Evolutionary conservation across 1,284 basidiomycete species (phyloP).

Genomic region (Puccinia novopanici): DNA sequence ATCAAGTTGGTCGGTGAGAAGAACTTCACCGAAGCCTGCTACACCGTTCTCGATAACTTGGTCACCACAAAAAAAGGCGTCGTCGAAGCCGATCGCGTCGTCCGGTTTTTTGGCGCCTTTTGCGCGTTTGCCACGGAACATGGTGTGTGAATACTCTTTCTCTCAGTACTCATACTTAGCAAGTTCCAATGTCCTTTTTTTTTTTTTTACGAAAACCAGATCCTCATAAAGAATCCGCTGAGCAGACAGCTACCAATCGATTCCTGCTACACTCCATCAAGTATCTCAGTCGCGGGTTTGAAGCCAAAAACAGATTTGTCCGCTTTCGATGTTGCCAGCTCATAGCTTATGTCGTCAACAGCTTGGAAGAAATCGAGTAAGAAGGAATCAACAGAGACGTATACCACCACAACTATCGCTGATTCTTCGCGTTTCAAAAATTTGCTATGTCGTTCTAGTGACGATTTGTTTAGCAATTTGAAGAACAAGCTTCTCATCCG

Average conservation of each 20-base stretch:
- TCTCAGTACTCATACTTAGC: background rate
- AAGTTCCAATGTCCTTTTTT: constrained; percentile 3
- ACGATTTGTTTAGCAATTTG: constrained; percentile 75
- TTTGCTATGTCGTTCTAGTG: constrained; percentile 63
- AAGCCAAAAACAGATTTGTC: constrained; percentile 84
- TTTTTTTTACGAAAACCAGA: background rate
- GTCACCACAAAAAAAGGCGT: constrained; percentile 74
- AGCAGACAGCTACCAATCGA: constrained; percentile 53
- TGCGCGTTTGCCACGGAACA: constrained; percentile 76
- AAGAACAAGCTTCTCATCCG: constrained; percentile 74
- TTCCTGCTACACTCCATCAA: constrained; percentile 67
- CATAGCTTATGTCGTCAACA: constrained; percentile 76
- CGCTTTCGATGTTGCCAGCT: constrained; percentile 77
- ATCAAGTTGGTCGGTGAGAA: constrained; percentile 73
- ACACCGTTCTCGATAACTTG: constrained; percentile 69
- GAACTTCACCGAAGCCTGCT: constrained; percentile 69
- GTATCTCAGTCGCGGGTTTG: constrained; percentile 75
- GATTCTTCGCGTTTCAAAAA: background rate
- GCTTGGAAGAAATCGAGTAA: constrained; percentile 80
- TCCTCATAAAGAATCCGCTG: constrained; percentile 30
- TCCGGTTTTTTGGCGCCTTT: constrained; percentile 84
- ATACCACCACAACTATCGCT: background rate
- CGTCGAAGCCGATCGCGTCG: constrained; percentile 73
- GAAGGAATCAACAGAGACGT: background rate
- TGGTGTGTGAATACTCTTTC: constrained; percentile 63